These are phyloP conservation scores for Termitomyces sp. DNA, from an alignment of 768 basidiomycete species.

Conservation along the genomic window DNA sequence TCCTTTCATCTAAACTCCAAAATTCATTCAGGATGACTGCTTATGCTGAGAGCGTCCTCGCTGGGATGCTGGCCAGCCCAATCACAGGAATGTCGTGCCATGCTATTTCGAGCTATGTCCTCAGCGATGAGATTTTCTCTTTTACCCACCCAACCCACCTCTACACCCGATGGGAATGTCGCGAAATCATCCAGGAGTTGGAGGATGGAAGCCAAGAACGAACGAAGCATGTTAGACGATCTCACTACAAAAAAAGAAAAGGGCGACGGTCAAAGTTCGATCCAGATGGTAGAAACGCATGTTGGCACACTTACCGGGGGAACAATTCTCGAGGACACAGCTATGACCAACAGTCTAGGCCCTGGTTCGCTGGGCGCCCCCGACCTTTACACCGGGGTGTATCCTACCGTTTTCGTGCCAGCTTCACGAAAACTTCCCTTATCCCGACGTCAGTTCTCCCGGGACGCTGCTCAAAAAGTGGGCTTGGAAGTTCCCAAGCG, in stretches of 20 bases:
- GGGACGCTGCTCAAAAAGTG: neutral
- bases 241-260: neutral
- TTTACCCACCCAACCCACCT: neutral
- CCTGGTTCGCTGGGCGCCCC: no score
- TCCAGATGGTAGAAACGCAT: neutral
- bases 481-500: neutral
- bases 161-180: conserved; percentile 1
- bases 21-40: conserved; percentile 59
- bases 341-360: neutral
- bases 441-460: neutral
- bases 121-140: neutral
- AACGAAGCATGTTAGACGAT: neutral
- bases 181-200: neutral
- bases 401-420: conserved; percentile 2
- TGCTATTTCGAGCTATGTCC: conserved; percentile 8
- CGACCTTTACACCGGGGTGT: neutral
- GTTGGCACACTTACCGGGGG: neutral
- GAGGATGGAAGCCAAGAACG: neutral
- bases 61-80: conserved; percentile 40
- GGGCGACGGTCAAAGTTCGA: neutral
- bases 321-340: neutral
- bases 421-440: neutral
- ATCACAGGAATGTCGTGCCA: conserved; percentile 17
- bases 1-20: neutral
- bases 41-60: conserved; percentile 84